phyloP scores from a whole-genome alignment of 306 rosid genomes.

The Quercus robur region DNA sequence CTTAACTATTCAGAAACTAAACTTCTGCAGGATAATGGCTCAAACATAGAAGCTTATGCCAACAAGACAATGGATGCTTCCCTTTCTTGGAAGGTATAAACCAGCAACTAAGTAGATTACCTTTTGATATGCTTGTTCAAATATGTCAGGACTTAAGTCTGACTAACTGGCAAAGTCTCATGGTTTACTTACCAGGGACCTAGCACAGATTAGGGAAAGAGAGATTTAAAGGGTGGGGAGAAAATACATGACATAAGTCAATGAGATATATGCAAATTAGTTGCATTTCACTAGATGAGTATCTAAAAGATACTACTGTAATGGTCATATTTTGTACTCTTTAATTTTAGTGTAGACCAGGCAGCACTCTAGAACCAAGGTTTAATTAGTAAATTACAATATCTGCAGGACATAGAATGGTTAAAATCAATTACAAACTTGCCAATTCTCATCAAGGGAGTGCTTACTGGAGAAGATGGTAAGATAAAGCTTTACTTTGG shows the following conservation, averaged over 20 bases:
- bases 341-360: neutral
- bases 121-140: neutral
- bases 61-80: constrained; percentile 40
- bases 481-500: neutral
- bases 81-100: constrained; percentile 53
- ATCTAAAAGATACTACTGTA: neutral
- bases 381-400: neutral
- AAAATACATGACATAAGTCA: neutral
- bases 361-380: neutral
- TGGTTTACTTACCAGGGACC: neutral
- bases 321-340: neutral
- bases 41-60: constrained; percentile 36
- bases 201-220: too few relatives aligned
- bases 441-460: constrained; percentile 32
- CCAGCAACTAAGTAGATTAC: neutral
- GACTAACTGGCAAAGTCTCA: neutral
- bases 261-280: neutral
- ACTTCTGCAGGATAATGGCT: constrained; percentile 47
- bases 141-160: neutral
- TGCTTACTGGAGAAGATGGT: constrained; percentile 34
- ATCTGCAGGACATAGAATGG: constrained; percentile 35
- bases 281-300: neutral
- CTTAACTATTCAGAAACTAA: neutral
- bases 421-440: constrained; percentile 28
- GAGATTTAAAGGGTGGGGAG: neutral